Evolutionary conservation across 805 yeast genomes (phyloP).

Genomic region (Candida golubevii): DNA sequence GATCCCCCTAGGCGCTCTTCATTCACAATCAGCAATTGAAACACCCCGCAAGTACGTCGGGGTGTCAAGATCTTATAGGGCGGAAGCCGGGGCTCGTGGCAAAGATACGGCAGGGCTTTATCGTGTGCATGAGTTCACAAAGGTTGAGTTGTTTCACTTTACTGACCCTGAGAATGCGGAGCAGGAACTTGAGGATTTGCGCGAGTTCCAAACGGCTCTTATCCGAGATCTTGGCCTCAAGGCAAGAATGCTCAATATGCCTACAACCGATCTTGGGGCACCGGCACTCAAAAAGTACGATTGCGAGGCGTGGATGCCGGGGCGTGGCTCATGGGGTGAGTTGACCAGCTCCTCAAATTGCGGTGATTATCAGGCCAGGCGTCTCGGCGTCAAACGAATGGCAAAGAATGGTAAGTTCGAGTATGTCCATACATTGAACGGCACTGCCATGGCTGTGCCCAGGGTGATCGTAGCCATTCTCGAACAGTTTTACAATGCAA

Average conservation of each 20-base stretch:
- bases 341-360: conserved; percentile 89
- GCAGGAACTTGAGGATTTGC: conserved; percentile 54
- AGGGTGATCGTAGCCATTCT: conserved; percentile 84
- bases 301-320: conserved; percentile 98
- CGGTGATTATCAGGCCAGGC: conserved; percentile 82
- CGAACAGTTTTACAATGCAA: conserved; percentile 74
- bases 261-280: conserved; percentile 85
- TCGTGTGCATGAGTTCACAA: conserved; percentile 93
- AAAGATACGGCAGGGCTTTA: conserved; percentile 87
- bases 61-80: conserved; percentile 80
- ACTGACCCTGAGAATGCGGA: conserved; percentile 51
- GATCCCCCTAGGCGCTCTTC: conserved; percentile 83
- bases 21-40: conserved; percentile 46
- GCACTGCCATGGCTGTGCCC: conserved; percentile 95
- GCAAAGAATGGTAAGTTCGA: conserved; percentile 29
- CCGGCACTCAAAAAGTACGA: conserved; percentile 92
- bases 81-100: conserved; percentile 97
- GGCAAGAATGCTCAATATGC: conserved; percentile 84
- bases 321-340: conserved; percentile 90
- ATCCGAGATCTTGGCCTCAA: conserved; percentile 65
- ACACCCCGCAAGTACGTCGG: conserved; percentile 67
- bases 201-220: conserved; percentile 60
- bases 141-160: conserved; percentile 82
- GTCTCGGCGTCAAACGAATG: conserved; percentile 65
- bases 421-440: conserved; percentile 82